Evolutionary conservation across 73 alveolate species (phyloP).

Genomic region (Paramecium sonneborni): DNA sequence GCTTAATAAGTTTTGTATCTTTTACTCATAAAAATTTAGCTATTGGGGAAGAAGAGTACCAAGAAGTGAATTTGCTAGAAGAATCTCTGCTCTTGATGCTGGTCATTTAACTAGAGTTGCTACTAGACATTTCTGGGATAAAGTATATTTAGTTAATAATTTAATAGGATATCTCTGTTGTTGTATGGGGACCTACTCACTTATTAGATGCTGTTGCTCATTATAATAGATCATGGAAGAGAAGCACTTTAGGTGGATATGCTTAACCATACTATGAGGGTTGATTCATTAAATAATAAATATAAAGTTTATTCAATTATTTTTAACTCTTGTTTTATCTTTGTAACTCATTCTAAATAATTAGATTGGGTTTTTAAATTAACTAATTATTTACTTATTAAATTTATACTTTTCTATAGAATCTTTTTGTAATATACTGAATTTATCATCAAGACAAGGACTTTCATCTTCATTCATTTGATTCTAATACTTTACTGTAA

Average conservation of each 20-base stretch:
- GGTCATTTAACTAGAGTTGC: constrained; percentile 67
- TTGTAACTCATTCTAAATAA: not conserved
- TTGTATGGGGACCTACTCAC: constrained; percentile 70
- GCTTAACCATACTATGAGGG: constrained; percentile 50
- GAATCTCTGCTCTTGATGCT: constrained; percentile 75
- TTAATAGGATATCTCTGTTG: constrained; percentile 61
- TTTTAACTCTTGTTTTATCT: not conserved
- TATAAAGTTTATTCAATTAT: constrained; percentile 35
- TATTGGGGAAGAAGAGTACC: constrained; percentile 83
- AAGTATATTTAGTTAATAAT: not conserved
- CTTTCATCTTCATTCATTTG: constrained; percentile 55
- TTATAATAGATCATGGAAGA: constrained; percentile 66
- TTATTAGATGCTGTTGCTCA: constrained; percentile 55
- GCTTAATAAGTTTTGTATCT: constrained; percentile 50
- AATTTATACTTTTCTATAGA: constrained; percentile 17
- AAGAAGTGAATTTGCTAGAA: constrained; percentile 81
- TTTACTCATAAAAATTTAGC: not conserved
- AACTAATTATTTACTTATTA: not conserved
- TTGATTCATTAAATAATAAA: constrained; percentile 22
- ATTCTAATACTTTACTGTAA: not conserved
- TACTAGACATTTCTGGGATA: constrained; percentile 67
- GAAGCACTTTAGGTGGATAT: constrained; percentile 67
- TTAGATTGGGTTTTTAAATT: constrained; percentile 6
- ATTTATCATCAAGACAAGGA: constrained; percentile 9
- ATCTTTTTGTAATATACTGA: not conserved